Conservation (phyloP, 441 rosid species). For the Breynia disticha region DNA sequence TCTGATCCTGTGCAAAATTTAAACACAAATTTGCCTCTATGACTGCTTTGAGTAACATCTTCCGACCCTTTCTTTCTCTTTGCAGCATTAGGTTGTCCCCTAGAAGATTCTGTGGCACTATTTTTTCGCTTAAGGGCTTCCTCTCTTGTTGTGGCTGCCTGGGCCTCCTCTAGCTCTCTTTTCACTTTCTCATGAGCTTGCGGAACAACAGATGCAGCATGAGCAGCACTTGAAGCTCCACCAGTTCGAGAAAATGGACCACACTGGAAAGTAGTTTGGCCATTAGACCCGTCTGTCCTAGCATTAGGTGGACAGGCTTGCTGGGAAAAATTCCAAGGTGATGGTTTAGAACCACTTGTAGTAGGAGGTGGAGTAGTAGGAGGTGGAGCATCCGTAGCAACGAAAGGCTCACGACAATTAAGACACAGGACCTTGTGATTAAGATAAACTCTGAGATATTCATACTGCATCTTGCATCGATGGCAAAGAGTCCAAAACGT, state of each 20-base stretch:
- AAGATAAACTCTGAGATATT: slow-evolving; percentile 29
- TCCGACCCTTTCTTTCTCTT: slow-evolving; percentile 35
- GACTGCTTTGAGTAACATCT: slow-evolving; percentile 16
- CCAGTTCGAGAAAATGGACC: slow-evolving; percentile 23
- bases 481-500: slow-evolving; percentile 40
- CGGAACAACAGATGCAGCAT: slow-evolving; percentile 33
- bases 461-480: slow-evolving; percentile 34
- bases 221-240: slow-evolving; percentile 23
- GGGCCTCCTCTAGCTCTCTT: slow-evolving; percentile 31
- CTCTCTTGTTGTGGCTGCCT: slow-evolving; percentile 30
- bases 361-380: slow-evolving; percentile 27
- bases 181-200: slow-evolving; percentile 31
- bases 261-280: slow-evolving; percentile 20
- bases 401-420: slow-evolving; percentile 30
- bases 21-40: slow-evolving; percentile 17
- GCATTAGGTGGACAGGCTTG: slow-evolving; percentile 14
- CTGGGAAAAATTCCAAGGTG: slow-evolving; percentile 27
- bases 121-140: slow-evolving; percentile 33
- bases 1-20: slow-evolving; percentile 21
- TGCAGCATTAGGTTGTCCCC: slow-evolving; percentile 21
- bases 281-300: slow-evolving; percentile 9
- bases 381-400: slow-evolving; percentile 28
- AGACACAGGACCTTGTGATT: slow-evolving; percentile 33
- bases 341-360: slow-evolving; percentile 15
- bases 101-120: slow-evolving; percentile 25